These are phyloP conservation scores for Tuber calosporum DNA, from an alignment of 495 filamentous ascomycete genomes.

Conservation along the genomic window DNA sequence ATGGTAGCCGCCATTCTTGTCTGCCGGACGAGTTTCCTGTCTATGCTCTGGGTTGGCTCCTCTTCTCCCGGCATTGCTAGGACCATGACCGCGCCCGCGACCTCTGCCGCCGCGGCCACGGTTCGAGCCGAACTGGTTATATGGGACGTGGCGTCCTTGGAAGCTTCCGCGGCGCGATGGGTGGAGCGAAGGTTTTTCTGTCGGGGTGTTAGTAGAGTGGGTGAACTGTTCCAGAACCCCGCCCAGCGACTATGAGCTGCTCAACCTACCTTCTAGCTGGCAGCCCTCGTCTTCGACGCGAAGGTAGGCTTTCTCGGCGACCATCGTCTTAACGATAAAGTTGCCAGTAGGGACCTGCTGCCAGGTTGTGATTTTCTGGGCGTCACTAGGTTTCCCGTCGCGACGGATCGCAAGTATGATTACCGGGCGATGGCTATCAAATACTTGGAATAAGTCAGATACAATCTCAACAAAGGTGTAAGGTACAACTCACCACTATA, in stretches of 20 bases:
- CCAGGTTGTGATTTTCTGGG: conserved; percentile 77
- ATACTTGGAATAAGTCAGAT: background rate
- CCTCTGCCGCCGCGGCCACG: conserved; percentile 37
- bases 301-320: conserved; percentile 79
- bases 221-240: conserved; percentile 11
- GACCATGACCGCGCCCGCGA: conserved; percentile 41
- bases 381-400: conserved; percentile 69
- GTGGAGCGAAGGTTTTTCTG: conserved; percentile 22
- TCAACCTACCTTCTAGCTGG: conserved; percentile 48
- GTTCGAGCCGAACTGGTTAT: conserved; percentile 25
- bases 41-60: conserved; percentile 7
- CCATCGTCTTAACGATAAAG: conserved; percentile 65
- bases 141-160: conserved; percentile 18
- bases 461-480: background rate
- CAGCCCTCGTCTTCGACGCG: conserved; percentile 63
- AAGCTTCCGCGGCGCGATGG: conserved; percentile 20
- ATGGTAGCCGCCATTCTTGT: conserved; percentile 21
- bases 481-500: conserved; percentile 49
- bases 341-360: conserved; percentile 54
- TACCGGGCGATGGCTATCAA: conserved; percentile 56
- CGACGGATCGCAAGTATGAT: conserved; percentile 68
- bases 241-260: conserved; percentile 40
- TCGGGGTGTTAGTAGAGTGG: conserved; percentile 26
- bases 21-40: background rate
- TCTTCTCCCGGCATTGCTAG: conserved; percentile 41